Evolutionary conservation across 1,284 basidiomycete genomes (phyloP).

Genomic region (Cerrena zonata): DNA sequence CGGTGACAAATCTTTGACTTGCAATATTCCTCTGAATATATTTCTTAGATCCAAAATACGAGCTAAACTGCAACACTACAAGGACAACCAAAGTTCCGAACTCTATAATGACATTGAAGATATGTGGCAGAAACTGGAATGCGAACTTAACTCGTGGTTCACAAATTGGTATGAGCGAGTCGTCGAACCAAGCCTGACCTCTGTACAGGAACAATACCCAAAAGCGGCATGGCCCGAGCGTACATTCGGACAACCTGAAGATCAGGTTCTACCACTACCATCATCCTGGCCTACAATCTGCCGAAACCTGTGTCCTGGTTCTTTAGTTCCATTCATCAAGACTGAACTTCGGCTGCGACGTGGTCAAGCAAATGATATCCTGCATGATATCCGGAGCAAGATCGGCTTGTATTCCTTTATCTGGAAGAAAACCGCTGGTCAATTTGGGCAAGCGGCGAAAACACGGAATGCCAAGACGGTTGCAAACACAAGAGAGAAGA

Average conservation of each 20-base stretch:
- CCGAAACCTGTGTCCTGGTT: background rate
- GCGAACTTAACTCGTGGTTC: background rate
- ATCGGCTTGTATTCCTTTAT: background rate
- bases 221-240: background rate
- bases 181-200: background rate
- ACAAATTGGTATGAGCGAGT: background rate
- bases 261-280: background rate
- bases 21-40: background rate
- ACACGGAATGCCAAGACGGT: background rate
- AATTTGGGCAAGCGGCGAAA: conserved; percentile 2
- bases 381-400: background rate
- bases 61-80: background rate
- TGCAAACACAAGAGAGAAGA: background rate
- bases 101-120: background rate
- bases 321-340: background rate
- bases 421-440: background rate
- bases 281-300: background rate
- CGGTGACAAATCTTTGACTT: background rate
- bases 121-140: background rate
- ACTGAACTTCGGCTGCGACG: background rate
- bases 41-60: background rate
- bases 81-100: background rate
- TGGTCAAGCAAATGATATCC: background rate
- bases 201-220: background rate
- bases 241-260: background rate